Percentiles rank a stretch among this genome's conserved stretches.
Evolutionary conservation across 768 basidiomycete species (phyloP).

Genomic region (Pulveroboletus sp.): DNA sequence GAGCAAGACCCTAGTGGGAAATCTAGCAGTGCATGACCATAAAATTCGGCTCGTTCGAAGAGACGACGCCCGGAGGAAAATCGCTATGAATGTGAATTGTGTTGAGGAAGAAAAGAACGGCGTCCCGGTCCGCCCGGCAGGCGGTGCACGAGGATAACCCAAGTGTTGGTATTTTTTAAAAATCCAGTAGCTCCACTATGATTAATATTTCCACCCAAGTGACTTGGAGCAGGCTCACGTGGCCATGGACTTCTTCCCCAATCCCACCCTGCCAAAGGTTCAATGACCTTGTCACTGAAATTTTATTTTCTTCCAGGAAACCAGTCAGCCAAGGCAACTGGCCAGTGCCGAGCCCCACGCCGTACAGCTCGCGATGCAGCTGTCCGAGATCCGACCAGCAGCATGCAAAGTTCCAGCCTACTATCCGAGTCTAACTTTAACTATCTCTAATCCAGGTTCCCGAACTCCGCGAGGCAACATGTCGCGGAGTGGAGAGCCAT

Average conservation of each 20-base stretch:
- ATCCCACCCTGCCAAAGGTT: background rate
- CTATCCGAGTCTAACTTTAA: background rate
- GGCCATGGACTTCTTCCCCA: background rate
- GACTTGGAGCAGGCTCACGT: too few relatives aligned
- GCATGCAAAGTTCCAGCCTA: background rate
- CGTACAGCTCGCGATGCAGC: too few relatives aligned
- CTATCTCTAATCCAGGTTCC: conserved; percentile 3
- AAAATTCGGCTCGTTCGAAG: background rate
- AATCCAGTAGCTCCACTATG: background rate
- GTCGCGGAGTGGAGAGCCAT: conserved; percentile 24
- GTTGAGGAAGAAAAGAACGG: conserved; percentile 4
- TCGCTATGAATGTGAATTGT: background rate
- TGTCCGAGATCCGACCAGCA: background rate
- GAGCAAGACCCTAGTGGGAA: background rate
- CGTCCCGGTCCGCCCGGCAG: background rate
- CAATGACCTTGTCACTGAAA: too few relatives aligned
- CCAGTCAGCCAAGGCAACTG: too few relatives aligned
- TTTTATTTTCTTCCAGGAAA: too few relatives aligned
- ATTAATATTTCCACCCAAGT: background rate
- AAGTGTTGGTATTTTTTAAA: background rate
- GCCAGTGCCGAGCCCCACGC: too few relatives aligned
- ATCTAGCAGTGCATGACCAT: background rate
- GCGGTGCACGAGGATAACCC: background rate
- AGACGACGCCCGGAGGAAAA: background rate
- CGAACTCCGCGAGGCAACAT: conserved; percentile 24